These are phyloP conservation scores for Hypoxylon fragiforme DNA, from an alignment of 495 filamentous ascomycete genomes.

Conservation along the genomic window DNA sequence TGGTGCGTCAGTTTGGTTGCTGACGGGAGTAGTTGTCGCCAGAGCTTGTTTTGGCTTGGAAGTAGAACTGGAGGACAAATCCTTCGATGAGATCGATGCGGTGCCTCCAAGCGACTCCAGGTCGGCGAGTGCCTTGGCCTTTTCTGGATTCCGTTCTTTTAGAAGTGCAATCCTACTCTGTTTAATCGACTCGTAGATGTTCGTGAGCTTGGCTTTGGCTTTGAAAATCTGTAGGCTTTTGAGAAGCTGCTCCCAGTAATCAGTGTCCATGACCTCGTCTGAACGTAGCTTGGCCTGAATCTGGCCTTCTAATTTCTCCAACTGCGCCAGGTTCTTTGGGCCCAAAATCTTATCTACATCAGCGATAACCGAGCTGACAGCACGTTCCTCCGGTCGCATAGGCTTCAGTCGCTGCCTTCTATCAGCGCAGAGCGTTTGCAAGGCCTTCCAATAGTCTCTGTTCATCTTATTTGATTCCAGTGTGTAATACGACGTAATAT, in stretches of 20 bases:
- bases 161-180: constrained; percentile 70
- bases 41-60: constrained; percentile 14
- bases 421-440: constrained; percentile 83
- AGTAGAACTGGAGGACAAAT: constrained; percentile 22
- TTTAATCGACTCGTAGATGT: constrained; percentile 77
- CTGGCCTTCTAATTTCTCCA: constrained; percentile 80
- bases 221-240: constrained; percentile 86
- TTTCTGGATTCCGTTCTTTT: constrained; percentile 68
- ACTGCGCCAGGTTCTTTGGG: constrained; percentile 84
- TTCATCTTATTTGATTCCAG: constrained; percentile 80
- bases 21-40: constrained; percentile 9
- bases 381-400: constrained; percentile 65
- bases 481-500: constrained; percentile 82
- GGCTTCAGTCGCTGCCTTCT: constrained; percentile 68
- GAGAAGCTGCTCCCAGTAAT: constrained; percentile 95
- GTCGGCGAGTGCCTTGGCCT: constrained; percentile 59
- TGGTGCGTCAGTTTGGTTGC: constrained; percentile 46
- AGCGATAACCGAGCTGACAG: constrained; percentile 75
- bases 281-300: constrained; percentile 81
- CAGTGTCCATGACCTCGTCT: constrained; percentile 89
- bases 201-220: constrained; percentile 81
- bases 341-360: constrained; percentile 86
- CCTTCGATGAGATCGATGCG: constrained; percentile 24
- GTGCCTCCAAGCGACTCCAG: constrained; percentile 33
- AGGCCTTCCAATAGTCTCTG: constrained; percentile 87